phyloP scores from a whole-genome alignment of 768 basidiomycete genomes.

The Tremella fuciformis region DNA sequence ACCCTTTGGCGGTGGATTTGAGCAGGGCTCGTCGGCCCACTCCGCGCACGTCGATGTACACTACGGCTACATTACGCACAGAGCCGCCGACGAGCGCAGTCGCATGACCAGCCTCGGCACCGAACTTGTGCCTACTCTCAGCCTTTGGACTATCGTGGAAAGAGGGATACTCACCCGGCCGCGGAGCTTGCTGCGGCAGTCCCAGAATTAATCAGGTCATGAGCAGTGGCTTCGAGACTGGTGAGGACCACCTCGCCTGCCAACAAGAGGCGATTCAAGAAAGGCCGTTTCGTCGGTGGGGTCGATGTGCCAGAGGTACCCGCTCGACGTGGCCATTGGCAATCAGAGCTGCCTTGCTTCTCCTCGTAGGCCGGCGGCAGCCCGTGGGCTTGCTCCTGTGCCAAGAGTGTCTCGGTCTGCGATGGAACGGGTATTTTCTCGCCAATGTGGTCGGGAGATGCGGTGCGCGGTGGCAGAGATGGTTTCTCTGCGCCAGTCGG shows the following conservation, averaged over 20 bases:
- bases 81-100: constrained; percentile 64
- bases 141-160: neutral
- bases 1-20: constrained; percentile 55
- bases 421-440: constrained; percentile 13
- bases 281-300: constrained; percentile 18
- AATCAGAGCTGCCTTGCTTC: constrained; percentile 1
- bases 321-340: neutral
- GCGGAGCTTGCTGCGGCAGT: constrained; percentile 45
- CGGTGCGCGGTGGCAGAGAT: neutral
- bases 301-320: neutral
- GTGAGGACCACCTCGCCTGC: constrained; percentile 51
- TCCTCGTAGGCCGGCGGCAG: constrained; percentile 5
- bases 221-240: constrained; percentile 46
- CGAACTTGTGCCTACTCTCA: constrained; percentile 56
- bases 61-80: constrained; percentile 67
- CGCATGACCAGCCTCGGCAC: constrained; percentile 62
- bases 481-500: neutral
- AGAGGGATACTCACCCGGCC: constrained; percentile 38
- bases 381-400: constrained; percentile 9
- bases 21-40: constrained; percentile 69
- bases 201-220: constrained; percentile 42
- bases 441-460: constrained; percentile 8
- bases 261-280: constrained; percentile 23
- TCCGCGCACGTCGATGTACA: constrained; percentile 73
- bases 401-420: constrained; percentile 15